phyloP scores from a whole-genome alignment of 176 grass and related monocot species.

The Guadua angustifolia region DNA sequence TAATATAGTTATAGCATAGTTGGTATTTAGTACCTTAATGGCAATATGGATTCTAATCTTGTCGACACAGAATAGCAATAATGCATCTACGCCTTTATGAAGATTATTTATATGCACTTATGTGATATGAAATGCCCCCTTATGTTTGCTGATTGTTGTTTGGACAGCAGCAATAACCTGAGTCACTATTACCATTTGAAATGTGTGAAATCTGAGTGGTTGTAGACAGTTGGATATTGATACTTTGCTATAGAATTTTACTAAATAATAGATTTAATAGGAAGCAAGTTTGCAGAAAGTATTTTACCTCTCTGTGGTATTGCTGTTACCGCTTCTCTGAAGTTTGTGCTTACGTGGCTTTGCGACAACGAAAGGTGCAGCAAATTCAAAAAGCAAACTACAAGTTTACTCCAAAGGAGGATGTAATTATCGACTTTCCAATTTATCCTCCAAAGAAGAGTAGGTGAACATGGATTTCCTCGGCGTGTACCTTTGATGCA shows the following conservation, averaged over 20 bases:
- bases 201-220: slow-evolving; percentile 39
- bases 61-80: slow-evolving; percentile 4
- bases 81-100: slow-evolving; percentile 17
- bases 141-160: slow-evolving; percentile 15
- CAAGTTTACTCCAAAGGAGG: no score
- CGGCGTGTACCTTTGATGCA: no score
- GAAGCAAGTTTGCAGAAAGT: slow-evolving; percentile 7
- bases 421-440: no score
- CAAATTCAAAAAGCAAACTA: no score
- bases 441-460: no score
- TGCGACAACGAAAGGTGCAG: no score
- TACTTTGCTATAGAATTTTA: slow-evolving; percentile 33
- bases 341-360: no score
- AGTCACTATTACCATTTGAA: slow-evolving; percentile 3
- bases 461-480: no score
- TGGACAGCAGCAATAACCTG: slow-evolving; percentile 15
- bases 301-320: no score
- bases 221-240: slow-evolving; percentile 39
- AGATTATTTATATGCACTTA: slow-evolving; percentile 15
- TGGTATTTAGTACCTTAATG: slow-evolving; percentile 32
- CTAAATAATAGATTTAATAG: neutral
- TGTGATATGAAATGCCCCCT: neutral
- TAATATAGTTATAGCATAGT: slow-evolving; percentile 43
- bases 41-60: slow-evolving; percentile 33
- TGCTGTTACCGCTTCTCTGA: no score